phyloP scores from a whole-genome alignment of 2,329 filamentous ascomycete species.

The Alternaria sp. region DNA sequence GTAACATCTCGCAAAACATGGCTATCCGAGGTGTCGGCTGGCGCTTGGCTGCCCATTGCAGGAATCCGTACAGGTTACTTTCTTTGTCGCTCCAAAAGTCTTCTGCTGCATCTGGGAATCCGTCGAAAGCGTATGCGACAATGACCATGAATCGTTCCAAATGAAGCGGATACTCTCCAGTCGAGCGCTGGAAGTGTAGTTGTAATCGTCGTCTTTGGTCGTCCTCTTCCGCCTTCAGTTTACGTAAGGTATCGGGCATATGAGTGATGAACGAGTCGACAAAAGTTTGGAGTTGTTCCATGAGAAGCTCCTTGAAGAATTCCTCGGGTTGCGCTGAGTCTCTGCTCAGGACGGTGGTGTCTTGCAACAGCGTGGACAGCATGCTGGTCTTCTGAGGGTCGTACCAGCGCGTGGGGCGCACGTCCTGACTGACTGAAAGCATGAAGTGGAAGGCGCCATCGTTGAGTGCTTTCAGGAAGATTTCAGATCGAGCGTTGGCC shows the following conservation, averaged over 20 bases:
- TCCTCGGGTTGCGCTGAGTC: conserved; percentile 74
- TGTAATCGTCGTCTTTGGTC: conserved; percentile 71
- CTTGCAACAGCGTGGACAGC: conserved; percentile 81
- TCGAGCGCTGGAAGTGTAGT: conserved; percentile 55
- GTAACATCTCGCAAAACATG: conserved; percentile 95
- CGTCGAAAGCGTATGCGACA: conserved; percentile 90
- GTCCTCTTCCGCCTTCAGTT: conserved; percentile 86
- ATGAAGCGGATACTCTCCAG: conserved; percentile 64
- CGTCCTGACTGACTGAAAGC: conserved; percentile 81
- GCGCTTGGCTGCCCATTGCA: conserved; percentile 95
- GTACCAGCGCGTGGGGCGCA: conserved; percentile 83
- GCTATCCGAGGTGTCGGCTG: conserved; percentile 96
- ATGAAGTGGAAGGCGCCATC: conserved; percentile 94
- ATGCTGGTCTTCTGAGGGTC: conserved; percentile 86
- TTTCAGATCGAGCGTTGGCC: conserved; percentile 73
- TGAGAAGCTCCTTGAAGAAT: conserved; percentile 75
- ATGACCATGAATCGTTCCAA: conserved; percentile 91
- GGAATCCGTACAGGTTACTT: conserved; percentile 90
- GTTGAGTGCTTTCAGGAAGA: conserved; percentile 79
- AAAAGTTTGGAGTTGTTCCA: conserved; percentile 85
- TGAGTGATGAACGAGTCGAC: conserved; percentile 94
- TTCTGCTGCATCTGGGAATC: conserved; percentile 81
- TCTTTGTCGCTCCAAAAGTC: conserved; percentile 94
- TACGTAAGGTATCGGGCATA: conserved; percentile 89
- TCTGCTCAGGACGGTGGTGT: conserved; percentile 72